Percentiles rank a stretch among this genome's conserved stretches.
These are phyloP conservation scores for Apophysomyces elegans DNA, from an alignment of 371 early-diverging fungal genomes.

Conservation along the genomic window DNA sequence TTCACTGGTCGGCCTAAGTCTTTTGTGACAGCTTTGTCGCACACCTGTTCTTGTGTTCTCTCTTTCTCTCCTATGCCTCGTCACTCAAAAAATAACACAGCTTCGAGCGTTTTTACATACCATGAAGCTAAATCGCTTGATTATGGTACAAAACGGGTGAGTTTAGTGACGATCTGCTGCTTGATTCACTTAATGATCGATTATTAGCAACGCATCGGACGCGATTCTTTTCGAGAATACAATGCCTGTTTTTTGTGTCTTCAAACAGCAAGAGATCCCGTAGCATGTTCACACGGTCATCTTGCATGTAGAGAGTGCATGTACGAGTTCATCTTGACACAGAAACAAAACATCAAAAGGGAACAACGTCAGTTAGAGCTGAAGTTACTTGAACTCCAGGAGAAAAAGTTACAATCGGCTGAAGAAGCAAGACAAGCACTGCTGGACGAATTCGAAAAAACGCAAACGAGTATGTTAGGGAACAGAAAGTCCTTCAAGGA, in stretches of 20 bases:
- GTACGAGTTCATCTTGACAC: constrained; percentile 83
- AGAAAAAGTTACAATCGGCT: constrained; percentile 43
- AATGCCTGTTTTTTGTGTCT: constrained; percentile 93
- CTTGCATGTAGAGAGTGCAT: constrained; percentile 91
- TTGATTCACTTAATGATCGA: background rate
- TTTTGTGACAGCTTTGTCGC: no score
- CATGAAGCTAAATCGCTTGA: constrained; percentile 86
- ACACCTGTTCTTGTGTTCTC: no score
- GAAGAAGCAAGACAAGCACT: constrained; percentile 56
- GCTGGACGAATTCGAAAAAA: constrained; percentile 67
- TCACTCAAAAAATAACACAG: constrained; percentile 97
- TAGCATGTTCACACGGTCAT: constrained; percentile 84
- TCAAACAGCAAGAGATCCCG: constrained; percentile 83
- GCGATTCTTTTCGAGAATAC: constrained; percentile 85
- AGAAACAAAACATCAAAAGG: constrained; percentile 80
- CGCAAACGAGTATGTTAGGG: constrained; percentile 64
- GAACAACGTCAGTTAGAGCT: constrained; percentile 62
- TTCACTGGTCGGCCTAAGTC: no score
- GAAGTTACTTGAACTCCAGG: constrained; percentile 71
- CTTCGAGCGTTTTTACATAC: constrained; percentile 93
- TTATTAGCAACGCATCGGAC: constrained; percentile 78
- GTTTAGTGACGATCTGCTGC: background rate
- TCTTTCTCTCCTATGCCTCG: constrained; percentile 66
- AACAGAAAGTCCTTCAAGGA: constrained; percentile 16
- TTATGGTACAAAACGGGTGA: constrained; percentile 90